Evolutionary conservation across 2,329 filamentous ascomycete genomes (phyloP), one percentile per base, ranked within the genome.

Genomic region (Penicillium olsonii): DNA sequence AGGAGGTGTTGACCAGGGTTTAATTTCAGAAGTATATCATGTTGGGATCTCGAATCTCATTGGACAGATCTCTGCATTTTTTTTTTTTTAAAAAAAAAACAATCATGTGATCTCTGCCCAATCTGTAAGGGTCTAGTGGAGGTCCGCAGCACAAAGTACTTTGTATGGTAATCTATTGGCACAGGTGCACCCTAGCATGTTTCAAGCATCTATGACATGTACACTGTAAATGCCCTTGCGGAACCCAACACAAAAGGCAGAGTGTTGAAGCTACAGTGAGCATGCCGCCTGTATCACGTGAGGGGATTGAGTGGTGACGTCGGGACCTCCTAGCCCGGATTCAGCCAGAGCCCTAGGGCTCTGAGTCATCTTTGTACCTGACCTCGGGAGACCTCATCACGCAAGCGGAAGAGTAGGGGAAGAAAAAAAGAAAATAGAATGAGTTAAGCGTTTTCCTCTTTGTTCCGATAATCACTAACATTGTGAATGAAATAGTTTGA

Each of bases 331-430:
- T 61, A 56, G 45, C 26, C 57, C 44, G 57, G 17, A 53, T 57
- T 50, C 42, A 38, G 56, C 31, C 43, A 42, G 26, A 59, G 57
- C 55, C 57, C 57, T 59, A 60, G 57, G 54, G 56, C 33, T 59
- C 38, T 43, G 49, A 49, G 33, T 45, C 43, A 50, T 47, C 47
- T 37, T n/a, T 27, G 20, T 15, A 37, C 19, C 18, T 34, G 34
- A 19, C 37, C 19, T 37, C n/a, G n/a, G n/a, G n/a, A n/a, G n/a
- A n/a, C 2, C 20, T 12, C 15, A 17, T 9, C 6, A 17, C 14
- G 22, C 22, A 24, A 24, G 22, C 22, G 8, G 22, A 24, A 4
- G 8, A 24, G 22, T 24, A 24, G 22, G 22, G 22, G 4, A n/a
- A n/a, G 22, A 24, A 24, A 24, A 24, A 24, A 5, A 8, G 8